phyloP scores from a whole-genome alignment of 768 basidiomycete genomes.

The Lenzites betulinus region DNA sequence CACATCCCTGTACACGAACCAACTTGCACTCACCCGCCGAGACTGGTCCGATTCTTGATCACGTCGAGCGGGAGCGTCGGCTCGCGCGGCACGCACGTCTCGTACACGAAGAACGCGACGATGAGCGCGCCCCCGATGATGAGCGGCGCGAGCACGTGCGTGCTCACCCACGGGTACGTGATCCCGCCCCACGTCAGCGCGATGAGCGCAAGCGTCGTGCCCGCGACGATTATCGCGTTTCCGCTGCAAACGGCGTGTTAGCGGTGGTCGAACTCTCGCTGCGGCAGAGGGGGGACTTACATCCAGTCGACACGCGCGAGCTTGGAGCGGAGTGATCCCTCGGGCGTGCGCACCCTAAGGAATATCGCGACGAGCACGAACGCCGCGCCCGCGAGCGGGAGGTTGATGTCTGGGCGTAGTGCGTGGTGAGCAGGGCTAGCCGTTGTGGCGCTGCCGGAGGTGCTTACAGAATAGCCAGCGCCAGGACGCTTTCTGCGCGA shows the following conservation, averaged over 20 bases:
- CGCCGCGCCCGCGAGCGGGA: conserved; percentile 29
- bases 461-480: conserved; percentile 21
- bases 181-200: conserved; percentile 39
- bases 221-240: conserved; percentile 27
- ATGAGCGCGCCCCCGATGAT: conserved; percentile 37
- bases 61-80: conserved; percentile 13
- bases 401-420: conserved; percentile 37
- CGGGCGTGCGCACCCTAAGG: conserved; percentile 28
- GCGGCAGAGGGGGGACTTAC: conserved; percentile 5
- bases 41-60: conserved; percentile 11
- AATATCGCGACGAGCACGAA: conserved; percentile 18
- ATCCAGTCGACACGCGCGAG: conserved; percentile 35
- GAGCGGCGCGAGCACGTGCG: conserved; percentile 38
- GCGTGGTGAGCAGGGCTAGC: not conserved
- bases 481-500: conserved; percentile 21
- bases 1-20: not conserved
- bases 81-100: conserved; percentile 9
- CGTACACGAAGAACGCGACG: conserved; percentile 29
- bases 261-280: not conserved
- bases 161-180: conserved; percentile 35
- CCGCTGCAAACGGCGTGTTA: conserved; percentile 21
- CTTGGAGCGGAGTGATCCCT: conserved; percentile 32
- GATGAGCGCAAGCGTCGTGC: conserved; percentile 23
- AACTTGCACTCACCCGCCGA: conserved; percentile 7
- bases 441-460: not conserved